phyloP scores from a whole-genome alignment of 768 basidiomycete genomes.

The Tremella mesenterica region DNA sequence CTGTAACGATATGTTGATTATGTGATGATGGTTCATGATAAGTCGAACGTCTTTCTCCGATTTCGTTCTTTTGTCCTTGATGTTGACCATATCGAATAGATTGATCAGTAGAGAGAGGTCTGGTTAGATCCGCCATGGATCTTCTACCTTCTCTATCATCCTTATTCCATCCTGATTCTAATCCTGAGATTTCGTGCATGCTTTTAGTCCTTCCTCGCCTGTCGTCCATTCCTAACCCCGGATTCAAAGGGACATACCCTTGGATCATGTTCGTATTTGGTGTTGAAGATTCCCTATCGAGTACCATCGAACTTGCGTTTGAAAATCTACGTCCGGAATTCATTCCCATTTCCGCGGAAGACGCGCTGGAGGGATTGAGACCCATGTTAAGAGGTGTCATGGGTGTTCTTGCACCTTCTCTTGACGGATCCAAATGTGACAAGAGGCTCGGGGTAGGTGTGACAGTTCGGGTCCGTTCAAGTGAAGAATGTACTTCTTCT shows the following conservation, averaged over 20 bases:
- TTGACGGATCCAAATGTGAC: background rate
- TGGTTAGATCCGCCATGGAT: background rate
- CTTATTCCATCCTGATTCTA: background rate
- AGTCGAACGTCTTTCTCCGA: slow-evolving; percentile 6
- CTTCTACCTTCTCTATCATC: slow-evolving; percentile 6
- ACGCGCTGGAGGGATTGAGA: no score
- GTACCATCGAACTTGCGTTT: background rate
- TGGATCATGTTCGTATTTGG: no score
- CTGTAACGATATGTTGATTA: slow-evolving; percentile 15
- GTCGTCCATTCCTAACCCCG: slow-evolving; percentile 53
- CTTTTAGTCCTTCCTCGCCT: slow-evolving; percentile 66
- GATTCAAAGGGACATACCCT: slow-evolving; percentile 55
- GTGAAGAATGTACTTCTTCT: slow-evolving; percentile 21
- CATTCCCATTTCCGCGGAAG: background rate
- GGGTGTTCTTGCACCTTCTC: background rate
- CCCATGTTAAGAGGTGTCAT: background rate
- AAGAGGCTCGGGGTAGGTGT: slow-evolving; percentile 56
- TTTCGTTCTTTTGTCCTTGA: no score
- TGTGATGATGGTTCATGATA: no score
- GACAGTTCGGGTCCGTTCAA: slow-evolving; percentile 48
- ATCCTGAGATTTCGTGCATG: slow-evolving; percentile 49
- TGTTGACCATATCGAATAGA: background rate
- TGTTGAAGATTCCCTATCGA: slow-evolving; percentile 63
- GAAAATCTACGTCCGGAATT: background rate
- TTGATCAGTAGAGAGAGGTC: background rate